phyloP scores from a whole-genome alignment of 768 basidiomycete genomes.

The Auricularia sp. region DNA sequence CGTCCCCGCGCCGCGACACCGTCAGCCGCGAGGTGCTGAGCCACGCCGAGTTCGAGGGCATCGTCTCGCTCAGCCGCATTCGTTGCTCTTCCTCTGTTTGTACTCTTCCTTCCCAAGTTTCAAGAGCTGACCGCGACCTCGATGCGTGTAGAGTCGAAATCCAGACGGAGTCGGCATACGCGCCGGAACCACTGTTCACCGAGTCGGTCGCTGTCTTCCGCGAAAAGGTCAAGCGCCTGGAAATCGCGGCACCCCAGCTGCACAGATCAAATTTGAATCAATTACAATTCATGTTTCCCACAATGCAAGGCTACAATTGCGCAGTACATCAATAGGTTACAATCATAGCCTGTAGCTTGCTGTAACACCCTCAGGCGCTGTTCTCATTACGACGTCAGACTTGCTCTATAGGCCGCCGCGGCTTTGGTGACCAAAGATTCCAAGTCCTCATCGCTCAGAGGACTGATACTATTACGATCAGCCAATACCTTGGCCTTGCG shows the following conservation, averaged over 20 bases:
- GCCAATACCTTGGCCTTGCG: too few species aligned
- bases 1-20: conserved; percentile 59
- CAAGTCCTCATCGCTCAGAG: too few species aligned
- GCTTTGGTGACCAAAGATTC: too few species aligned
- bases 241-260: conserved; percentile 61
- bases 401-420: too few species aligned
- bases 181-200: conserved; percentile 70
- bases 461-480: too few species aligned
- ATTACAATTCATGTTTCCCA: too few species aligned
- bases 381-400: too few species aligned
- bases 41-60: conserved; percentile 80
- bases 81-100: conserved; percentile 89
- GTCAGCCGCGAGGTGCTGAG: conserved; percentile 88
- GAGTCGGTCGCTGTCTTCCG: conserved; percentile 79
- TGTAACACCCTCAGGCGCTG: too few species aligned
- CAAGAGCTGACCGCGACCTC: too few species aligned
- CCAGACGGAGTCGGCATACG: conserved; percentile 84
- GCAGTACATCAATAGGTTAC: too few species aligned
- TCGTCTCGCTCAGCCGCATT: conserved; percentile 74
- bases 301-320: too few species aligned
- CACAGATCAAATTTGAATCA: conserved; percentile 12
- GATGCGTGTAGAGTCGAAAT: conserved; percentile 52
- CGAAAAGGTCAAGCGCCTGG: conserved; percentile 13
- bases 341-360: too few species aligned
- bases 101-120: conserved; percentile 6